Evolutionary conservation across 306 rosid species (phyloP).

Genomic region (Cucurbita pepo): DNA sequence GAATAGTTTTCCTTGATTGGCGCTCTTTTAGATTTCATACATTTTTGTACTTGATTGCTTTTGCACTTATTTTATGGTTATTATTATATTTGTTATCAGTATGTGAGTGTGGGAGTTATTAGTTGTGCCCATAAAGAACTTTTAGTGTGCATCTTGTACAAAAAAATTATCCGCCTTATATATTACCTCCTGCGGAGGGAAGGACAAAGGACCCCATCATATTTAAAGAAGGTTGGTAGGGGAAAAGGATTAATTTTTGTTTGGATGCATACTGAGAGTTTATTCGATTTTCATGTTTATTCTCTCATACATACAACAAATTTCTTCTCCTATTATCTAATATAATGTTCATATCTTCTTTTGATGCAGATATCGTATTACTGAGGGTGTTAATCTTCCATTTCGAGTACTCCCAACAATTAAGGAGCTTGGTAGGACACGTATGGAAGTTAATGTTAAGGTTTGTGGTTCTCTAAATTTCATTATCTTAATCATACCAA

Average conservation of each 20-base stretch:
- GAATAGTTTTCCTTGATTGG: background rate
- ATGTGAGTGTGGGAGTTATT: background rate
- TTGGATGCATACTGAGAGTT: background rate
- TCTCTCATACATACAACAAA: background rate
- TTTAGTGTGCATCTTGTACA: background rate
- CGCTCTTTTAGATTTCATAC: background rate
- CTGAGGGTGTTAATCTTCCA: constrained; percentile 95
- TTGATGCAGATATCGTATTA: constrained; percentile 62
- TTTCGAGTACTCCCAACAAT: constrained; percentile 88
- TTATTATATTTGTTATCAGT: background rate
- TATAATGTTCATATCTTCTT: background rate
- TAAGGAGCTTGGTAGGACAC: constrained; percentile 84
- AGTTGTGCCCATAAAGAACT: background rate
- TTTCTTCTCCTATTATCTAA: background rate
- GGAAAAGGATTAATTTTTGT: background rate
- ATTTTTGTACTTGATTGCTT: background rate
- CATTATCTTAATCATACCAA: background rate
- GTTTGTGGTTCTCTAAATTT: constrained; percentile 21
- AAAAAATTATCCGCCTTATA: background rate
- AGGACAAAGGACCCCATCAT: background rate
- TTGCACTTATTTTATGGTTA: background rate
- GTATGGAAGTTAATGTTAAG: constrained; percentile 94
- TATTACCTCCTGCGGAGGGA: background rate
- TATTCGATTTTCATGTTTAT: background rate
- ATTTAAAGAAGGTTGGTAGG: background rate